Evolutionary conservation across 1,139 yeast genomes (phyloP), one percentile per base, ranked within the genome.

Genomic region (Scheffersomyces parashehatae): DNA sequence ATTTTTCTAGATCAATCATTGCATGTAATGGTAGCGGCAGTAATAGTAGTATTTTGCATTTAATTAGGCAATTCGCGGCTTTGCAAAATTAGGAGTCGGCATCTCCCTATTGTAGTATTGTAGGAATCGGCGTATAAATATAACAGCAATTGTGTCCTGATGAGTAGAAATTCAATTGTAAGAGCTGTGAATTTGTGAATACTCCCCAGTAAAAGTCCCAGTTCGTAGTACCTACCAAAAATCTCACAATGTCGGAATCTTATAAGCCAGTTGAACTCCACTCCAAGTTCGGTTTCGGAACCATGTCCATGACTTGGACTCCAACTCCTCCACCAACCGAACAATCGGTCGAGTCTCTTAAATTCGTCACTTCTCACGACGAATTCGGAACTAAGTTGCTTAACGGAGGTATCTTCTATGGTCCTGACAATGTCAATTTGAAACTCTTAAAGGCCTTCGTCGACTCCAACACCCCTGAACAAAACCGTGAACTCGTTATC

Each of bases 341-440:
- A 34, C 66, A 73, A 43, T 73, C 83, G 1, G 62, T 81, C 45
- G 73, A 72, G 33, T 59, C 74, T 12, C 64, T 82, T 58, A 70
- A 73, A 46, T 67, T 65, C 36, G 81, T 81, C 9, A 60, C 76
- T n/a, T 46, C 58, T 10, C 54, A 60, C 35, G 46, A 51, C 7
- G 71, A 75, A 29, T 67, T 72, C 35, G 82, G 81, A 29, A 77
- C 77, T 44, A 78, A 76, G 28, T 75, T 85, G 47, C 68, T 88
- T 67, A 88, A 88, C 57, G 81, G 81, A 28, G 95, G 95, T 44
- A 93, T 85, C 54, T 87, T 88, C 58, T 89, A 89, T 57, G 95
- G 95, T 24, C 62, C 72, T 0, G 65, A 73, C 39, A 64, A 67
- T 38, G 70, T 75, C 38, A 68, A 65, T 42, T 64, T 86, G 64